These are phyloP conservation scores for Acorus gramineus DNA, from an alignment of 106 monocot genomes.

Conservation along the genomic window DNA sequence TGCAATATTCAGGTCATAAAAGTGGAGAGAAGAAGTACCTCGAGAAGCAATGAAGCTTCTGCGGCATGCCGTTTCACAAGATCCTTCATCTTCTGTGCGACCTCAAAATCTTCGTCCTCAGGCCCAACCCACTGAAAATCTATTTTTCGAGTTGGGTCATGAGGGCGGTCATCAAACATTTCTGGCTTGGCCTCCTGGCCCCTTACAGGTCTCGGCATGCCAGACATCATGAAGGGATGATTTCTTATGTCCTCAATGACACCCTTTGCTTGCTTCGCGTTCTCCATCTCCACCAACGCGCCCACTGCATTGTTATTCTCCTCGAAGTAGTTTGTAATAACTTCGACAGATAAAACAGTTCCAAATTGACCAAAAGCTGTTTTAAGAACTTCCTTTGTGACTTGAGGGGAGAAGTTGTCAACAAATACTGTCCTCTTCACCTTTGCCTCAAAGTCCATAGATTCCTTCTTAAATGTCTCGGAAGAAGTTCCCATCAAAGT, in stretches of 20 bases:
- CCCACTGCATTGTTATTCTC: slow-evolving; percentile 46
- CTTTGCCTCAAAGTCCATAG: slow-evolving; percentile 58
- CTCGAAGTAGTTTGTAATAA: slow-evolving; percentile 52
- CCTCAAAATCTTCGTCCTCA: slow-evolving; percentile 38
- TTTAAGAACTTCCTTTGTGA: slow-evolving; percentile 40
- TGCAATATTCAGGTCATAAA: too few species aligned
- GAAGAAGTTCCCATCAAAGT: too few species aligned
- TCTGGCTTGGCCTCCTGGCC: slow-evolving; percentile 38
- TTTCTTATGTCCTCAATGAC: slow-evolving; percentile 32
- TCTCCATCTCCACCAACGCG: slow-evolving; percentile 86
- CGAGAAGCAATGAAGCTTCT: slow-evolving; percentile 47
- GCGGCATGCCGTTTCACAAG: slow-evolving; percentile 37
- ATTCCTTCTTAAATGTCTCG: slow-evolving; percentile 24
- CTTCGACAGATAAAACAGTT: slow-evolving; percentile 35
- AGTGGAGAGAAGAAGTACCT: slow-evolving; percentile 24
- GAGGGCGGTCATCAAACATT: slow-evolving; percentile 71
- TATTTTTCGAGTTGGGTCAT: slow-evolving; percentile 50
- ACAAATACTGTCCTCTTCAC: slow-evolving; percentile 78
- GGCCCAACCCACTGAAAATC: slow-evolving; percentile 42
- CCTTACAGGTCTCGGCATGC: slow-evolving; percentile 71
- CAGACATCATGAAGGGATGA: slow-evolving; percentile 86
- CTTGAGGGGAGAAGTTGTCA: slow-evolving; percentile 60
- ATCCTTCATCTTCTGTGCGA: slow-evolving; percentile 37
- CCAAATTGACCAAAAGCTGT: slow-evolving; percentile 70
- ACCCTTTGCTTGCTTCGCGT: slow-evolving; percentile 24